phyloP scores from a whole-genome alignment of 1,284 basidiomycete genomes.

The Cryptococcus sp. region DNA sequence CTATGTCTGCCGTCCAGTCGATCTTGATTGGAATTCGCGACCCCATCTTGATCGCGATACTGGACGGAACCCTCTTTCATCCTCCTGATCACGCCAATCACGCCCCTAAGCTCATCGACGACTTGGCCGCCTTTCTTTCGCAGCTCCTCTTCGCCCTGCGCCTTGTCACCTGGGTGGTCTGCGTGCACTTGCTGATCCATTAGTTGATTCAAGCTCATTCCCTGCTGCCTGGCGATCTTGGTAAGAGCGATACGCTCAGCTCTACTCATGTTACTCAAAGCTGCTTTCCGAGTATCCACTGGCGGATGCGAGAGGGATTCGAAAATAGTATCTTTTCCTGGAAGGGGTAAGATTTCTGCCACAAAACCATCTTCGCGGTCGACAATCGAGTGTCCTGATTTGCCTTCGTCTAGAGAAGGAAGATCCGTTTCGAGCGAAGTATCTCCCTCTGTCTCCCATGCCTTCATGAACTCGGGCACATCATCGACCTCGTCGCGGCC shows the following conservation, averaged over 20 bases:
- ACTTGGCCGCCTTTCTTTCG: slow-evolving; percentile 29
- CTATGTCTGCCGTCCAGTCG: too few species aligned
- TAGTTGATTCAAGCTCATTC: slow-evolving; percentile 28
- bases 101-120: slow-evolving; percentile 42
- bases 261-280: slow-evolving; percentile 24
- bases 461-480: slow-evolving; percentile 29
- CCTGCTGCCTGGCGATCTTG: slow-evolving; percentile 35
- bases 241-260: slow-evolving; percentile 38
- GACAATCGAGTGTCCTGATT: neutral
- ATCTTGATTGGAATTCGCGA: too few species aligned
- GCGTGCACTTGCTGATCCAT: slow-evolving; percentile 4
- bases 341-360: slow-evolving; percentile 27
- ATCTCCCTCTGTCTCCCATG: slow-evolving; percentile 21
- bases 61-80: slow-evolving; percentile 28
- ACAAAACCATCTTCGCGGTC: slow-evolving; percentile 3
- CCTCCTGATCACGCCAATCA: slow-evolving; percentile 43
- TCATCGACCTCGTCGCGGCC: slow-evolving; percentile 1
- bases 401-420: neutral
- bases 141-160: slow-evolving; percentile 8
- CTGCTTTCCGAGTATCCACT: neutral
- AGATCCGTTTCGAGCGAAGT: slow-evolving; percentile 1
- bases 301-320: slow-evolving; percentile 19
- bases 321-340: slow-evolving; percentile 39
- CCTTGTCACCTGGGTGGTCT: slow-evolving; percentile 4
- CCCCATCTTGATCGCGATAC: too few species aligned